Base-by-base conservation (phyloP, 345 rosid genomes). In the Bretschneidera sinensis region DNA sequence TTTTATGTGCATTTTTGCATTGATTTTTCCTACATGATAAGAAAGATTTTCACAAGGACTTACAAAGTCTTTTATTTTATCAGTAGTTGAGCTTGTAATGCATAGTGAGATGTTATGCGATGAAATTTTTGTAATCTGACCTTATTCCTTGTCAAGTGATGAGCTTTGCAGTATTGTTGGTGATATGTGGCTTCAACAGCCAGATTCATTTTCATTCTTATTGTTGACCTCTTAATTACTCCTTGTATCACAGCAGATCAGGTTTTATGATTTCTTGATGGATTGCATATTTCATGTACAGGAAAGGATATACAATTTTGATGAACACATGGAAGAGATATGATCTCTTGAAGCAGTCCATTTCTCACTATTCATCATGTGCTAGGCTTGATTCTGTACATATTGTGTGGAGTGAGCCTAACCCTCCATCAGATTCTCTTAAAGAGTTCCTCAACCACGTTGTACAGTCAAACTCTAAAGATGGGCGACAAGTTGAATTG, bases 271-370 rank as follows among this genome's bases (percentile, higher is more conserved):
- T 39, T 39, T 39, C 45, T 4, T 39, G 45, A 51, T 51, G 16
- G 23, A 51, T 20, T 24, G 22, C 33, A 57, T 24, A 5, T 55
- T 33, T 50, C 48, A 24, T 51, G 8, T 55, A 23, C 84, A 92
- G 98, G 78, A 86, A 84, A 74, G 84, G 96, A 54, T 92, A 85
- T 65, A 75, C 96, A 21, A 78, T 89, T 67, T 17, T 92, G 55
- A 87, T 92, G 72, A 89, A 92, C 74, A 92, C 98, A 0, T 92
- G 98, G 98, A 92, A 89, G 80, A 85, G 97, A 85, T 77, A 92
- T 20, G 94, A 89, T 81, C 87, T 92, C 18, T 67, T 92, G 71
- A 87, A 85, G 88, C 75, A 83, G 69, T 92, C 97, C 21, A 76
- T 92, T 64, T 75, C 94, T 5, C 98, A 92, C 63, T 92, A 89